Evolutionary conservation across 2,329 filamentous ascomycete genomes (phyloP).

Genomic region (Fusarium paranaense): DNA sequence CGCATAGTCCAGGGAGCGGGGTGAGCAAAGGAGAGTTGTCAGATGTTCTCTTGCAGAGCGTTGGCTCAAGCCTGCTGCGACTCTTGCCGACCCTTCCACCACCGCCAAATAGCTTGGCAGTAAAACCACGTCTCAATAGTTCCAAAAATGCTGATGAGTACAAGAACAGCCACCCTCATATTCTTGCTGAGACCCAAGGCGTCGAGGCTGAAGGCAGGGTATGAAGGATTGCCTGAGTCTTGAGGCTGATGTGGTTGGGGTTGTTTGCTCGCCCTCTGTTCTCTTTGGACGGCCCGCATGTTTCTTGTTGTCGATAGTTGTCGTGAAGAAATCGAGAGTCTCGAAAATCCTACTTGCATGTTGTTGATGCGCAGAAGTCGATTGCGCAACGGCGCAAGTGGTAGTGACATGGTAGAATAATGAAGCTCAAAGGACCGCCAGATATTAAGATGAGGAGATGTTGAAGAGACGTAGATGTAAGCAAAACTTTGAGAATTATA

Average conservation of each 20-base stretch:
- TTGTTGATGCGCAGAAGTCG: background rate
- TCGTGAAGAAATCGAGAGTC: background rate
- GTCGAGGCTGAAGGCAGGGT: slow-evolving; percentile 43
- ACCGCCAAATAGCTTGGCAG: slow-evolving; percentile 45
- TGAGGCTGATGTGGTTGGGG: background rate
- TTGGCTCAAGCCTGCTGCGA: background rate
- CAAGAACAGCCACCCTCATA: slow-evolving; percentile 41
- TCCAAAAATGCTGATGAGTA: slow-evolving; percentile 45
- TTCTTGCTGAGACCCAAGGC: slow-evolving; percentile 46
- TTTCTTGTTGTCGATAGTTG: background rate
- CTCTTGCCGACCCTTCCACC: slow-evolving; percentile 36
- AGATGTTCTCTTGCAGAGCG: no score
- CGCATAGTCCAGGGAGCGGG: background rate
- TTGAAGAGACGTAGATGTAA: no score
- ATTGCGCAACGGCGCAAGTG: background rate
- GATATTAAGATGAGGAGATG: no score
- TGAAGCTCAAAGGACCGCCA: no score
- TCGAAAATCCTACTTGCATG: background rate
- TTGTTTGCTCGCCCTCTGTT: background rate
- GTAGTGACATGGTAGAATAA: background rate
- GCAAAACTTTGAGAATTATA: no score
- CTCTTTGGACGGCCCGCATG: background rate
- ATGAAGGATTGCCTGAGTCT: slow-evolving; percentile 18
- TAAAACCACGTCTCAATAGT: slow-evolving; percentile 50
- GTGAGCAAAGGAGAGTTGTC: background rate